Evolutionary conservation across 768 basidiomycete species (phyloP), one percentile per base, ranked within the genome.

Genomic region (Coprinellus micaceus): DNA sequence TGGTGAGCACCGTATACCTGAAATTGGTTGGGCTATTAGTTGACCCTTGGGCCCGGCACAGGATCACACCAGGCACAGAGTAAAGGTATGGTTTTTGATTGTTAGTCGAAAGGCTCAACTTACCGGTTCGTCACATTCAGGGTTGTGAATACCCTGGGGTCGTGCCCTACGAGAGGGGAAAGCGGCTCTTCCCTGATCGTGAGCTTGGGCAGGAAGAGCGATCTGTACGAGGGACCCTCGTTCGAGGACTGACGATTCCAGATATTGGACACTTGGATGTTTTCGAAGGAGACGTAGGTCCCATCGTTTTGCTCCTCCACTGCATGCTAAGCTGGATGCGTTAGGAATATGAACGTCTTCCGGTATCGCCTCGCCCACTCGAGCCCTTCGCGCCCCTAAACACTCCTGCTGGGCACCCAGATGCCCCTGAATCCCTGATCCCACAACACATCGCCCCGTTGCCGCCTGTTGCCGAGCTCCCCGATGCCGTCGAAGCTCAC

Each of bases 141-240:
- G 56, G 63, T 41, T 84, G 77, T 41, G 92, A 94, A 65, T 98
- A 96, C 64, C 95, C 95, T 0, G 95, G 86, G 0, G 78, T 97
- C 24, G 66, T 96, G 11, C 83, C 89, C 1, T 81, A 80, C 53
- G 69, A 73, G 3, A 70, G 74, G 56, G 82, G 83, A 40, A 64
- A 71, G 39, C 61, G 57, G 1, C 66, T 89, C 11, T 77, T 87
- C 36, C 51, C 48, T 22, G 65, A 74, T 3, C 70, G 71, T 11
- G 77, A 82, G 6, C 72, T 91, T n/a, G 64, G 66, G 1, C 67
- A 61, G 1, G 86, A 89, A 49, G 89, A 94, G 48, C 76, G 76
- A 44, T 82, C 76, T 19, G 92, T 96, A 0, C 79, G 87, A 45
- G 95, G 95, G 10, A 87, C 86, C 2, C 65, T 95, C 36, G 91